Evolutionary conservation across 257 asterid species (phyloP).

Genomic region (Solanum pinnatisectum): DNA sequence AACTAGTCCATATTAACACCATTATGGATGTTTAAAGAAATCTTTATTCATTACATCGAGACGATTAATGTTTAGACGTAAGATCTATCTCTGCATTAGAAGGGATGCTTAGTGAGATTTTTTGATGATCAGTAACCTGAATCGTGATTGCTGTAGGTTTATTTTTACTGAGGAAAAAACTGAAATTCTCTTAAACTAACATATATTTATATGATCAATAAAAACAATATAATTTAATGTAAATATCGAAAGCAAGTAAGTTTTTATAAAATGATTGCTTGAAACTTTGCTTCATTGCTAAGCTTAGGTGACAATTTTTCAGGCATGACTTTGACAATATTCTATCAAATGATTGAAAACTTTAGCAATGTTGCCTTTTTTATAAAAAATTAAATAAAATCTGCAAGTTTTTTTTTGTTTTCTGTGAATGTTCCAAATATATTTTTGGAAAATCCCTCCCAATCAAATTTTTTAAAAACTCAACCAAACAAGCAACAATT

Average conservation of each 20-base stretch:
- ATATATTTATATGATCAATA: not conserved
- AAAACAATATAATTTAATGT: not conserved
- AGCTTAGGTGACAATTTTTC: not conserved
- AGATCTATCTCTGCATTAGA: not conserved
- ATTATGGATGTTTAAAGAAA: no score
- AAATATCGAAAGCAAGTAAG: not conserved
- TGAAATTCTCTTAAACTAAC: not conserved
- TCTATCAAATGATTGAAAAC: not conserved
- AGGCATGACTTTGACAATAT: not conserved
- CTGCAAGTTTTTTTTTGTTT: not conserved
- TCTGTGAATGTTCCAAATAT: not conserved
- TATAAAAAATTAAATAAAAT: accelerated
- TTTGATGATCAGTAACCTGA: accelerated
- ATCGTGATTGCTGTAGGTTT: accelerated
- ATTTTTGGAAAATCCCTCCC: not conserved
- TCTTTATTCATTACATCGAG: no score
- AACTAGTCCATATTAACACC: no score
- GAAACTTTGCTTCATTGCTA: not conserved
- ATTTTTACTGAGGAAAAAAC: not conserved
- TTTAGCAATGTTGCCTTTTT: not conserved
- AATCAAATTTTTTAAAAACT: not conserved
- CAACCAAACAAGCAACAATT: not conserved
- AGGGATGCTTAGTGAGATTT: not conserved
- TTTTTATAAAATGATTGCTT: not conserved
- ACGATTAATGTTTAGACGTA: not conserved